These are phyloP conservation scores for Strobilomyces confusus DNA, from an alignment of 768 basidiomycete species.

Conservation along the genomic window DNA sequence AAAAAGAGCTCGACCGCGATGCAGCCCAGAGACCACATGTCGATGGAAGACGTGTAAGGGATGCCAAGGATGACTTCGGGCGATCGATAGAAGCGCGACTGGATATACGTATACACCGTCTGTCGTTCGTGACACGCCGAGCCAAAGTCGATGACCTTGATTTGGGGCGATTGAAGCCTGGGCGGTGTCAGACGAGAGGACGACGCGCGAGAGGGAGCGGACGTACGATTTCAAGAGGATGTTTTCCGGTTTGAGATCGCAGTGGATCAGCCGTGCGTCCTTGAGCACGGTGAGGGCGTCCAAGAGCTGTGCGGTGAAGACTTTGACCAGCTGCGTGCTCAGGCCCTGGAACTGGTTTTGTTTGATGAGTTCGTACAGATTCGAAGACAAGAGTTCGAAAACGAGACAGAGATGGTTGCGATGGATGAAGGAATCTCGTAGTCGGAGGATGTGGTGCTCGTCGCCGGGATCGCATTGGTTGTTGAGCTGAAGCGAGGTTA, in stretches of 20 bases:
- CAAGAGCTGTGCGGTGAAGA: constrained; percentile 93
- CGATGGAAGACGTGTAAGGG: constrained; percentile 91
- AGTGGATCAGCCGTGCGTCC: constrained; percentile 94
- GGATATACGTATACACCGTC: constrained; percentile 99
- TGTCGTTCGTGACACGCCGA: constrained; percentile 98
- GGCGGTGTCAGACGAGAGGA: background rate
- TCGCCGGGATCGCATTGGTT: constrained; percentile 90
- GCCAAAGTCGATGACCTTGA: constrained; percentile 99
- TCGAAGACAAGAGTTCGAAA: constrained; percentile 94
- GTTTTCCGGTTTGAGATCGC: constrained; percentile 98
- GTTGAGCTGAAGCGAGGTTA: constrained; percentile 65
- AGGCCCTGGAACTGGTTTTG: constrained; percentile 99
- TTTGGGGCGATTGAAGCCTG: constrained; percentile 93
- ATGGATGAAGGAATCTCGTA: constrained; percentile 96
- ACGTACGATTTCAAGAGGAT: constrained; percentile 89
- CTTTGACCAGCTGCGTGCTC: constrained; percentile 95
- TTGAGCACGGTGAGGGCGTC: constrained; percentile 92
- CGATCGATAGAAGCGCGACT: constrained; percentile 96
- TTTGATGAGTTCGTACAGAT: constrained; percentile 99
- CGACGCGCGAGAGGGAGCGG: background rate
- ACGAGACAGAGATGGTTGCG: constrained; percentile 95
- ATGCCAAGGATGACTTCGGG: constrained; percentile 96
- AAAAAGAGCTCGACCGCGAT: constrained; percentile 98
- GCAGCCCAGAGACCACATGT: constrained; percentile 99
- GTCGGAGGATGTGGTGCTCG: constrained; percentile 92